Base-by-base conservation (phyloP, 2,329 filamentous ascomycete genomes). In the Stagonosporopsis vannaccii region DNA sequence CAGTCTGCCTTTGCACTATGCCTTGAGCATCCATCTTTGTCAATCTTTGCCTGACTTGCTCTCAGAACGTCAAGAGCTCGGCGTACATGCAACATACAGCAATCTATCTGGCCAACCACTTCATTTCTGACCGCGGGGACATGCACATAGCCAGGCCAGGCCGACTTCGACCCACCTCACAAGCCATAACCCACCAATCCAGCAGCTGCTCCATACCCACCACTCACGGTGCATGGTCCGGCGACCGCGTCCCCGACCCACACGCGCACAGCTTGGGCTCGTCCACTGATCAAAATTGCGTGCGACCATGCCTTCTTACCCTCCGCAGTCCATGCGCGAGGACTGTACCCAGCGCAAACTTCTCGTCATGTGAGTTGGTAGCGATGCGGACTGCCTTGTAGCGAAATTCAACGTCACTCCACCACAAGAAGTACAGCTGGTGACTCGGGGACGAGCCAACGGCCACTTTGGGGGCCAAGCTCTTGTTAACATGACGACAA, bases 351-450 rank as follows among this genome's bases (percentile, higher is more conserved):
- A 75, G 74, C 75, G 75, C 70, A 65, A 61, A 65, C 59, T 66
- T 65, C 55, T 59, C 62, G 72, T 77, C 75, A 77, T 74, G 75
- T 77, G 75, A 77, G 69, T 65, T 60, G 58, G 58, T 62, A 60
- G 65, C 59, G 63, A 69, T 62, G 71, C 68, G 71, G 70, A 68
- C 64, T 69, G 72, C 68, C 71, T 71, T 66, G 53, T 71, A 76
- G 74, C 71, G 72, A 77, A 75, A 60, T 66, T 67, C 74, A 75
- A 77, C 75, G 74, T 77, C 75, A 64, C 44, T 51, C 49, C 67
- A 66, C 69, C 44, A 41, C 42, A 30, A 58, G 23, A 46, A 56
- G 51, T 45, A 50, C 49, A 49, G n/a, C 50, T 48, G 43, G 51
- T 52, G 60, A 51, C 50, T 41, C 50, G 23, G 40, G 28, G 22